Base-by-base conservation (phyloP, 768 basidiomycete genomes). In the Suillus sp. region DNA sequence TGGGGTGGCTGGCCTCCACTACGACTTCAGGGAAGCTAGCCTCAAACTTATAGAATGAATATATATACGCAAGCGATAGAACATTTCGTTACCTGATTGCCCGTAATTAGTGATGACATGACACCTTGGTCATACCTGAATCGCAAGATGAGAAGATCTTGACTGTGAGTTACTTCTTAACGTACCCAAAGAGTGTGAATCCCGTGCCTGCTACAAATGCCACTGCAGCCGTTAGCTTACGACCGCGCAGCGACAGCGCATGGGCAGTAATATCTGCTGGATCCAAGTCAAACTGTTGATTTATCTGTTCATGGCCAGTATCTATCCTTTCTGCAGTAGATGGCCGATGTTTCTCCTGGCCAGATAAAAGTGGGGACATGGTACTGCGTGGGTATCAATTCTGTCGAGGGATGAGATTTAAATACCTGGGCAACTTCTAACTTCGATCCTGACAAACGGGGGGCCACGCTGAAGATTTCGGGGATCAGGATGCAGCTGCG, bases 61-160 rank as follows among this genome's bases (percentile, higher is more conserved):
- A n/a, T 43, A 25, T 2, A 3, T 2, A 45, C 25, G 55, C n/a
- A 34, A 40, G 27, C 20, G 8, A 37, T 42, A 22, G 22, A 62
- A 8, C 7, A 57, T 14, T 20, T 16, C 38, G 40, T 53, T 48
- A 69, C 70, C 70, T 74, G 72, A 32, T 71, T 67, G 0, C 79
- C 69, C 4, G 77, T 78, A 42, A 83, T 70, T 11, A 81, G 68
- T 5, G 78, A 76, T n/a, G 73, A 72, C 79, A 83, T 78, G 35
- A 80, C 78, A 60, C 81, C 76, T 62, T 81, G 78, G 63, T 82
- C 79, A 64, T 79, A 81, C 3, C 77, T 76, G 54, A 6, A 55
- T 48, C 20, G 45, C 14, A 32, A 40, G 35, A 30, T n/a, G 20
- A 42, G 34, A 58, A 42, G 34, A 7, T 22, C 22, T 54, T 13